phyloP scores from a whole-genome alignment of 2,329 filamentous ascomycete species.

The Uncinocarpus reesii region DNA sequence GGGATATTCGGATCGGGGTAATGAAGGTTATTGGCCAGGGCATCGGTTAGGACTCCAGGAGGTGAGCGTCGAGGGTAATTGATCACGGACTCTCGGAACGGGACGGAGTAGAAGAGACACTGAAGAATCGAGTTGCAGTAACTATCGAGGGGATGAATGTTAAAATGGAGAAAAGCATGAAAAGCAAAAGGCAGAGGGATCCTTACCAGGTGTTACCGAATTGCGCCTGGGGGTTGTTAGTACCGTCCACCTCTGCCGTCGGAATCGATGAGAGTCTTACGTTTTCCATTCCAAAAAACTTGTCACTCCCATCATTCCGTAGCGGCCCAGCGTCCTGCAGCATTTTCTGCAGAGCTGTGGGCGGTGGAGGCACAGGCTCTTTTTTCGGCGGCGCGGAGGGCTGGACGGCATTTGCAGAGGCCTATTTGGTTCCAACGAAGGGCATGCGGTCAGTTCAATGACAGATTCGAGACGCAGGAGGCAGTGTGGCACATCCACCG shows the following conservation, averaged over 20 bases:
- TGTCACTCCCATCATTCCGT: conserved; percentile 82
- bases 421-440: not conserved
- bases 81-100: conserved; percentile 88
- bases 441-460: conserved; percentile 4
- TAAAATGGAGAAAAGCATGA: conserved; percentile 18
- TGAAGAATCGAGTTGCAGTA: conserved; percentile 99
- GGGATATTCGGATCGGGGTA: conserved; percentile 52
- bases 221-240: conserved; percentile 41
- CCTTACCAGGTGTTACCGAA: conserved; percentile 94
- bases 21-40: conserved; percentile 38
- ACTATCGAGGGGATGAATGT: conserved; percentile 42
- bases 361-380: conserved; percentile 47
- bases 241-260: conserved; percentile 1
- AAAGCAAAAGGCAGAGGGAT: conserved; percentile 18
- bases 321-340: conserved; percentile 70
- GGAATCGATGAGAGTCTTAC: conserved; percentile 46
- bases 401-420: conserved; percentile 39
- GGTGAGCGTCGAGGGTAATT: conserved; percentile 71
- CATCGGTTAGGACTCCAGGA: conserved; percentile 56
- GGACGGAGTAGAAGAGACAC: conserved; percentile 88
- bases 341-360: conserved; percentile 60
- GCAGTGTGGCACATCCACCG: no score
- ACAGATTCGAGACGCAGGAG: not conserved
- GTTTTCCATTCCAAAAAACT: conserved; percentile 97
- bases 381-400: conserved; percentile 46